Evolutionary conservation across 2,329 filamentous ascomycete genomes (phyloP).

Genomic region (Trichoderma oligosporum): DNA sequence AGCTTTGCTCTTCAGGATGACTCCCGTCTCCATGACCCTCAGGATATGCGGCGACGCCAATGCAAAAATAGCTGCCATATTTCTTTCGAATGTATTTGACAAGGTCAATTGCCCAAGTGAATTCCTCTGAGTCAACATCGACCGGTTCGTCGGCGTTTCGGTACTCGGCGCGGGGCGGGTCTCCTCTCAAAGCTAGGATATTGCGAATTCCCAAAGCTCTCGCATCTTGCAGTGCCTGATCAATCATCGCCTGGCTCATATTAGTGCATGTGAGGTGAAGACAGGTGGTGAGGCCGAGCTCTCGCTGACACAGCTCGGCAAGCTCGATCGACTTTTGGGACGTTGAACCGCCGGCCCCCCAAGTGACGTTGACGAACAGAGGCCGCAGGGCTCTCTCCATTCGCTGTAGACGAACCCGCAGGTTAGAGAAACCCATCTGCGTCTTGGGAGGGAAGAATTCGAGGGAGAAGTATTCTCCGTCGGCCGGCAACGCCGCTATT

Average conservation of each 20-base stretch:
- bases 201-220: slow-evolving; percentile 89
- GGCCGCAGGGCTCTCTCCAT: slow-evolving; percentile 90
- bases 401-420: slow-evolving; percentile 86
- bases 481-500: slow-evolving; percentile 80
- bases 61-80: slow-evolving; percentile 92
- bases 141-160: slow-evolving; percentile 55
- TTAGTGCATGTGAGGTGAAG: slow-evolving; percentile 97
- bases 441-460: slow-evolving; percentile 99
- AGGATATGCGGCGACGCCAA: slow-evolving; percentile 91
- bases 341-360: slow-evolving; percentile 94
- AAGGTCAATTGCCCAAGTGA: slow-evolving; percentile 83
- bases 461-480: slow-evolving; percentile 86
- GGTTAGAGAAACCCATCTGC: slow-evolving; percentile 88
- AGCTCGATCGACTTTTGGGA: slow-evolving; percentile 87
- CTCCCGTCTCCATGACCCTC: slow-evolving; percentile 92
- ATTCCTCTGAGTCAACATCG: slow-evolving; percentile 67
- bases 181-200: slow-evolving; percentile 85
- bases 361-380: slow-evolving; percentile 94
- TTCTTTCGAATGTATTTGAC: slow-evolving; percentile 82
- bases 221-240: slow-evolving; percentile 84
- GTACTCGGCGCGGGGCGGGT: slow-evolving; percentile 85
- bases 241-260: slow-evolving; percentile 82
- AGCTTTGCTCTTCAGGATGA: slow-evolving; percentile 64
- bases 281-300: slow-evolving; percentile 89
- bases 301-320: slow-evolving; percentile 90